Conservation (phyloP, 148 eudicot genomes). For the Gaultheria prostrata region DNA sequence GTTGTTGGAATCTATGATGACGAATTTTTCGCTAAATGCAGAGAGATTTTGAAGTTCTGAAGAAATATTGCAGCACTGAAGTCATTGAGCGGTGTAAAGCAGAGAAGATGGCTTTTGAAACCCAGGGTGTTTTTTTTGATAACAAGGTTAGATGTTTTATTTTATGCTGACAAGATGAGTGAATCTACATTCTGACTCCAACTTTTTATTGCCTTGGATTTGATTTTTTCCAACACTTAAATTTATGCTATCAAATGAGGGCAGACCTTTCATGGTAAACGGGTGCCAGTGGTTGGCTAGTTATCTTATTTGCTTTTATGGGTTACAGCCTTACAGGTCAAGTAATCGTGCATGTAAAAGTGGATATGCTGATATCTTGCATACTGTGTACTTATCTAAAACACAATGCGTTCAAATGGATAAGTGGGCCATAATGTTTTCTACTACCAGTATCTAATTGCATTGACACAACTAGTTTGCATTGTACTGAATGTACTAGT, state of each 20-base stretch:
- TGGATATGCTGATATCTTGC: not conserved
- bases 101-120: conserved; percentile 60
- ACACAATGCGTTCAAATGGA: not conserved
- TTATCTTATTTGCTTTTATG: not conserved
- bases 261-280: not conserved
- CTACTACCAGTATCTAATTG: not conserved
- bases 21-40: conserved; percentile 21
- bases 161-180: not conserved
- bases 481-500: not conserved
- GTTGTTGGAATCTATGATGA: not conserved
- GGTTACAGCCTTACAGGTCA: not conserved
- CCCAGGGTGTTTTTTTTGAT: conserved; percentile 71
- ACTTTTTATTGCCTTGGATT: not conserved
- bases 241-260: not conserved
- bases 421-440: not conserved
- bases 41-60: conserved; percentile 66
- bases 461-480: not conserved
- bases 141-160: conserved; percentile 58
- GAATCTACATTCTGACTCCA: conserved; percentile 16
- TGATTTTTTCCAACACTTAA: not conserved
- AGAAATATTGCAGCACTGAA: conserved; percentile 72
- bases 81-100: conserved; percentile 86
- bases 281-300: not conserved
- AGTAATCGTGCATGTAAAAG: not conserved
- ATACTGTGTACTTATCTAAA: not conserved